These are phyloP conservation scores for Aspergillus sp. DNA, from an alignment of 2,329 filamentous ascomycete species.

Conservation along the genomic window DNA sequence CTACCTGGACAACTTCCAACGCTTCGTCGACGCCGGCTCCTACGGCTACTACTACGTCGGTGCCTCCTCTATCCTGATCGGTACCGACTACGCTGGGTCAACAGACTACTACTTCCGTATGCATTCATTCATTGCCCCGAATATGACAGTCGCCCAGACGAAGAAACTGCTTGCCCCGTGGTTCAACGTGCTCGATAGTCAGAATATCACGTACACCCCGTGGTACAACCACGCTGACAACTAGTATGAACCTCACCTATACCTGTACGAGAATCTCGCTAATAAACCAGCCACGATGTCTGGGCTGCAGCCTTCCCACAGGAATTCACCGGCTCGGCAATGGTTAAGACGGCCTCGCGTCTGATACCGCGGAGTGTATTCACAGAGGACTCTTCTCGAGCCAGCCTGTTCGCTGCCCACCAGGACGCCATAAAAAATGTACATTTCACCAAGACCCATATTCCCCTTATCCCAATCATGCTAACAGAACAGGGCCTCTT, in stretches of 20 bases:
- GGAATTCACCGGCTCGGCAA: conserved; percentile 18
- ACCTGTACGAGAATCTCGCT: background rate
- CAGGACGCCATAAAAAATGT: conserved; percentile 19
- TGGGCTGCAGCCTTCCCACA: conserved; percentile 21
- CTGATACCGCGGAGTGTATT: conserved; percentile 22
- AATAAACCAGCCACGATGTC: conserved; percentile 17
- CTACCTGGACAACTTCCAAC: conserved; percentile 21
- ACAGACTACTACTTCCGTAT: conserved; percentile 28
- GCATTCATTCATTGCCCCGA: conserved; percentile 23
- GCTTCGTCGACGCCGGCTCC: conserved; percentile 22
- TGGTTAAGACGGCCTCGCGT: conserved; percentile 23
- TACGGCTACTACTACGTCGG: conserved; percentile 26
- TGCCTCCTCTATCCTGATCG: conserved; percentile 11
- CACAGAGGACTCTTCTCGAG: conserved; percentile 16
- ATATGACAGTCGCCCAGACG: conserved; percentile 22
- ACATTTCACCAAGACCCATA: no score
- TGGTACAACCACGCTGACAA: conserved; percentile 23
- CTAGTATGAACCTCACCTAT: conserved; percentile 15
- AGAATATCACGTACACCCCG: conserved; percentile 20
- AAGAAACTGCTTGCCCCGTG: conserved; percentile 19
- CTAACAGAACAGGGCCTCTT: conserved; percentile 17
- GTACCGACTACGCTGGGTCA: conserved; percentile 17
- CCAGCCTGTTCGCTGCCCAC: conserved; percentile 16
- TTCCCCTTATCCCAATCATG: no score
- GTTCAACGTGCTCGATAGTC: conserved; percentile 19